A percentile compares a stretch with the other conserved stretches of the same genome.
Evolutionary conservation across 2,329 filamentous ascomycete genomes (phyloP).

Genomic region (Salinomyces thailandicus): DNA sequence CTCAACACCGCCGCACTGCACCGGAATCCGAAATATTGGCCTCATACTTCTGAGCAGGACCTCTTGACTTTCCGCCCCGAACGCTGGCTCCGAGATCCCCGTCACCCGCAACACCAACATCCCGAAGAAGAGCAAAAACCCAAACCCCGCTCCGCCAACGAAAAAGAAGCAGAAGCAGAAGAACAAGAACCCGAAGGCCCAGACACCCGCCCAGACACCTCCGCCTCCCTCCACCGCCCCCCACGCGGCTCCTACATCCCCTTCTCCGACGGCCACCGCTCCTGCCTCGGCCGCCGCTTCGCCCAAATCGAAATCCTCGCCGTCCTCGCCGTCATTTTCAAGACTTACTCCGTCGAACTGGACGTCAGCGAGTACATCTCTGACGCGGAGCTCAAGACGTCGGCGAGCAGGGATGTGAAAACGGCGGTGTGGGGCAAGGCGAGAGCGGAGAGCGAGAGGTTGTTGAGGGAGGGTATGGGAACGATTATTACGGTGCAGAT

Average conservation of each 20-base stretch:
- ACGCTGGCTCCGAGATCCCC: slow-evolving; percentile 55
- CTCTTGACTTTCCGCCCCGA: slow-evolving; percentile 60
- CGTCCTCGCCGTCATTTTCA: slow-evolving; percentile 43
- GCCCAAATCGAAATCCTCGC: slow-evolving; percentile 48
- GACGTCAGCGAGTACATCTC: slow-evolving; percentile 44
- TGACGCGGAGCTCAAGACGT: slow-evolving; percentile 32
- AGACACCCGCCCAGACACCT: slow-evolving; percentile 48
- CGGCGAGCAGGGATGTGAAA: slow-evolving; percentile 39
- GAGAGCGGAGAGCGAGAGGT: slow-evolving; percentile 42
- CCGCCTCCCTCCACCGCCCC: slow-evolving; percentile 50
- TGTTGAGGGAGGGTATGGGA: slow-evolving; percentile 45
- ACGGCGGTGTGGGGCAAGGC: slow-evolving; percentile 51
- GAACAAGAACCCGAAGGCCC: slow-evolving; percentile 43
- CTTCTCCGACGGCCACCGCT: slow-evolving; percentile 45
- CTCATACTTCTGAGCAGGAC: slow-evolving; percentile 42
- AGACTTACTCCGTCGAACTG: slow-evolving; percentile 56
- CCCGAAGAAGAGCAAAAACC: slow-evolving; percentile 5
- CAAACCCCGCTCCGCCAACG: slow-evolving; percentile 11
- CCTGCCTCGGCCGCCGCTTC: slow-evolving; percentile 46
- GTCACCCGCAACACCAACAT: too few species aligned
- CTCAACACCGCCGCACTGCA: slow-evolving; percentile 49
- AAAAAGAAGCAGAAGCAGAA: slow-evolving; percentile 29
- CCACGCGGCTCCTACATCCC: slow-evolving; percentile 44
- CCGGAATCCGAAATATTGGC: slow-evolving; percentile 65
- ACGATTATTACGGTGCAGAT: slow-evolving; percentile 65